These are phyloP conservation scores for Podospora comata DNA, from an alignment of 495 filamentous ascomycete species.

Conservation along the genomic window DNA sequence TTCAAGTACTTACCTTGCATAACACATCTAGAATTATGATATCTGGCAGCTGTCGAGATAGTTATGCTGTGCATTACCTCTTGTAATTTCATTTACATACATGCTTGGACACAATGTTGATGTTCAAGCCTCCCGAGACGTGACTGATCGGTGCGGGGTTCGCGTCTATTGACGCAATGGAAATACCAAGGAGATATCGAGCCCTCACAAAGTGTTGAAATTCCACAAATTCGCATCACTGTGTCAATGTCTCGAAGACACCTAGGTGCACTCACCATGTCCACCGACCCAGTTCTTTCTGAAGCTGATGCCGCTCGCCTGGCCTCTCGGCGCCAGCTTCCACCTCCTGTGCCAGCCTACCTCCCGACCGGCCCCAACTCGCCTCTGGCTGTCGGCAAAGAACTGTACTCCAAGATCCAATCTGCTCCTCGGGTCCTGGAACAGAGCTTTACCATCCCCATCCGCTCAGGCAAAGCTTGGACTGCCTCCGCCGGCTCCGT, in stretches of 20 bases:
- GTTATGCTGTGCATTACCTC: no score
- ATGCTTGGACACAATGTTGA: no score
- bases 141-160: background rate
- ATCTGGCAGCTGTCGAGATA: no score
- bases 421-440: conserved; percentile 32
- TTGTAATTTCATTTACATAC: no score
- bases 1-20: no score
- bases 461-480: conserved; percentile 63
- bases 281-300: background rate
- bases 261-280: background rate
- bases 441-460: conserved; percentile 47
- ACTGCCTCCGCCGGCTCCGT: conserved; percentile 59
- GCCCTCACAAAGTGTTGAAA: background rate
- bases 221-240: background rate
- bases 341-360: conserved; percentile 47
- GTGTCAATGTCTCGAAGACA: background rate
- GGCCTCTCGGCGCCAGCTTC: conserved; percentile 26
- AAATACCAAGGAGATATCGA: background rate
- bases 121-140: no score
- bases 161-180: background rate
- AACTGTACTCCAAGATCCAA: conserved; percentile 41
- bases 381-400: conserved; percentile 43
- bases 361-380: conserved; percentile 40
- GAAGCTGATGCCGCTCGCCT: background rate
- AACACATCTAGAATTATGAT: no score